Conservation (phyloP, 768 basidiomycete genomes). For the Lactarius pseudohatsudake region DNA sequence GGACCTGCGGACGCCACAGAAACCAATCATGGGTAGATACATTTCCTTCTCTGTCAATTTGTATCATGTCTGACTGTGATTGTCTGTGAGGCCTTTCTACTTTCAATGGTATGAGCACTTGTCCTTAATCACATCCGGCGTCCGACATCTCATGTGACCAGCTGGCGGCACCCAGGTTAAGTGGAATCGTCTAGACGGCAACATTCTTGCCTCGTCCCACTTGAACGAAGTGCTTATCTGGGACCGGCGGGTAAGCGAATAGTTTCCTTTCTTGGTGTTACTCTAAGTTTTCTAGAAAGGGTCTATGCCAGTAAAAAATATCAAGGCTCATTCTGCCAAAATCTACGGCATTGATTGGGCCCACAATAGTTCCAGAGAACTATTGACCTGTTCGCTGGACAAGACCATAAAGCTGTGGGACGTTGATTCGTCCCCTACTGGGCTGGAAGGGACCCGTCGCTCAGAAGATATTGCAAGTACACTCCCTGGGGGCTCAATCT, state of each 20-base stretch:
- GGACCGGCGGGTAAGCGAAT: slow-evolving; percentile 78
- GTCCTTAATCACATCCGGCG: slow-evolving; percentile 1
- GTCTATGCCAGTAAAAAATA: slow-evolving; percentile 70
- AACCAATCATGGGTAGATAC: slow-evolving; percentile 63
- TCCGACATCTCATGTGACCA: slow-evolving; percentile 34
- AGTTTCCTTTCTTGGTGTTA: not conserved
- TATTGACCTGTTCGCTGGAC: slow-evolving; percentile 94
- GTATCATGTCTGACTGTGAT: not conserved
- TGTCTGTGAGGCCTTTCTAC: slow-evolving; percentile 49
- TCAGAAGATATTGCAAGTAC: slow-evolving; percentile 17
- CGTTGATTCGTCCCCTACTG: slow-evolving; percentile 38
- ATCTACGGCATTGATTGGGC: slow-evolving; percentile 99
- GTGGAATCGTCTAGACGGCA: slow-evolving; percentile 87
- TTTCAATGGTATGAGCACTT: slow-evolving; percentile 47
- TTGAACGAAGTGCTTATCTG: slow-evolving; percentile 85
- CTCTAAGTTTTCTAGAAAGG: slow-evolving; percentile 62
- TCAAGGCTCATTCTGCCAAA: slow-evolving; percentile 83
- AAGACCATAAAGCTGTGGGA: slow-evolving; percentile 91
- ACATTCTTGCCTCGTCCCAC: slow-evolving; percentile 89
- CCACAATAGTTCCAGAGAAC: slow-evolving; percentile 64
- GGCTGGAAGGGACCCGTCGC: slow-evolving; percentile 10
- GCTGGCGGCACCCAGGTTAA: slow-evolving; percentile 94
- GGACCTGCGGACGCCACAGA: slow-evolving; percentile 64
- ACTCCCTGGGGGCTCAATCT: slow-evolving; percentile 24
- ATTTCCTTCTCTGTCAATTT: not conserved